These are phyloP conservation scores for Sutorius australiensis DNA, from an alignment of 768 basidiomycete genomes.

Conservation along the genomic window DNA sequence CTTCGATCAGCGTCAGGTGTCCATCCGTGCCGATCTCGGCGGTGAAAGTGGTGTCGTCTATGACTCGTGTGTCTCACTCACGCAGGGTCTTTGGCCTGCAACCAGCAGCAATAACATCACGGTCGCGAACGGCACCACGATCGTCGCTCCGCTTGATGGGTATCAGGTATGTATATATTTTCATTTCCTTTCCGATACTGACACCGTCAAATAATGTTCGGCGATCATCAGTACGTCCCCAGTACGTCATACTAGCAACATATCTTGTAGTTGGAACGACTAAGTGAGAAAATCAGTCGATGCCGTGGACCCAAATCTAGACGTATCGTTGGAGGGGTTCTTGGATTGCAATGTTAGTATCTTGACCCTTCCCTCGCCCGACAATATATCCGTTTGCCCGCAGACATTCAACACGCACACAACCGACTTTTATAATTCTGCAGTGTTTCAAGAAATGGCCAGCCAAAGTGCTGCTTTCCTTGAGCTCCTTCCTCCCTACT, in stretches of 20 bases:
- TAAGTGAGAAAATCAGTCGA: slow-evolving; percentile 42
- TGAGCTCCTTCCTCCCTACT: slow-evolving; percentile 42
- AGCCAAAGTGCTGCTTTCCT: slow-evolving; percentile 48
- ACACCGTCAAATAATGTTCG: neutral
- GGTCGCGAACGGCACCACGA: slow-evolving; percentile 61
- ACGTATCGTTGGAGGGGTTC: slow-evolving; percentile 65
- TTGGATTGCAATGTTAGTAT: slow-evolving; percentile 52
- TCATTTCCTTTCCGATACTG: slow-evolving; percentile 10
- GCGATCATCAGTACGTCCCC: slow-evolving; percentile 35
- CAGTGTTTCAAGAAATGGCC: slow-evolving; percentile 44
- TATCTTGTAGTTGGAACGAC: neutral
- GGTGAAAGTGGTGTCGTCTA: slow-evolving; percentile 66
- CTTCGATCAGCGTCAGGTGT: slow-evolving; percentile 38
- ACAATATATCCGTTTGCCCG: neutral
- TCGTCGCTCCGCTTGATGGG: slow-evolving; percentile 58
- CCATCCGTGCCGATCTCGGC: slow-evolving; percentile 61
- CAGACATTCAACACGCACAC: slow-evolving; percentile 51
- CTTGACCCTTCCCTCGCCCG: neutral
- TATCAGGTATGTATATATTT: slow-evolving; percentile 47
- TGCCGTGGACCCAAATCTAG: slow-evolving; percentile 57
- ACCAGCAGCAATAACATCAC: slow-evolving; percentile 44
- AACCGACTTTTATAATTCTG: slow-evolving; percentile 51
- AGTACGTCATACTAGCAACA: slow-evolving; percentile 26
- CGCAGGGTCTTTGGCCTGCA: slow-evolving; percentile 66
- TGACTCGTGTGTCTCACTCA: slow-evolving; percentile 61